phyloP scores from a whole-genome alignment of 768 basidiomycete species.

The Cytidiella melzeri region DNA sequence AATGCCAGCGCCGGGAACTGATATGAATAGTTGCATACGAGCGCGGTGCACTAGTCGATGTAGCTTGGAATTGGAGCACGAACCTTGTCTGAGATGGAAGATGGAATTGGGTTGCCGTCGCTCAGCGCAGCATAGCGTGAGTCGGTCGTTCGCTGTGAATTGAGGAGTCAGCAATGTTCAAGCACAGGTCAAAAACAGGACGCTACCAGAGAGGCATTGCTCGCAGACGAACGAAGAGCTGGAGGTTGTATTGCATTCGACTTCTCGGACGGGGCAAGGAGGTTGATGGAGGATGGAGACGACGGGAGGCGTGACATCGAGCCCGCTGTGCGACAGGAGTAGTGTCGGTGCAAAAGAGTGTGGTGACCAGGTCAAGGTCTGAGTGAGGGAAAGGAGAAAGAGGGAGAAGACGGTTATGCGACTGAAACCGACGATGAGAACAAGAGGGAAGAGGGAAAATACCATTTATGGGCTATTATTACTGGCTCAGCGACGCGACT shows the following conservation, averaged over 20 bases:
- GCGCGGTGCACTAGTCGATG: too few relatives aligned
- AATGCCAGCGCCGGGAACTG: too few relatives aligned
- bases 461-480: background rate
- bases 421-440: conserved; percentile 6
- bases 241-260: conserved; percentile 1
- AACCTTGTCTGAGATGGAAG: conserved; percentile 17
- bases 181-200: background rate
- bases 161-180: background rate
- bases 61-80: background rate
- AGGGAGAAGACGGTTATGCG: background rate
- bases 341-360: conserved; percentile 8
- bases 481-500: too few relatives aligned
- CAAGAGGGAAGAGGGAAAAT: background rate
- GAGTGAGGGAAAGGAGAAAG: conserved; percentile 1
- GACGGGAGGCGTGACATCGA: conserved; percentile 4
- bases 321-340: conserved; percentile 9
- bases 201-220: conserved; percentile 13
- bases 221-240: conserved; percentile 10
- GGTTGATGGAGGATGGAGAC: conserved; percentile 9
- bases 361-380: conserved; percentile 4
- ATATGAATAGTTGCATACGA: too few relatives aligned
- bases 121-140: conserved; percentile 11
- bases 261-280: conserved; percentile 3
- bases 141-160: conserved; percentile 9
- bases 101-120: conserved; percentile 10